These are phyloP conservation scores for Cyclotella kingstonii DNA, from an alignment of 108 stramenopile species.

Conservation along the genomic window DNA sequence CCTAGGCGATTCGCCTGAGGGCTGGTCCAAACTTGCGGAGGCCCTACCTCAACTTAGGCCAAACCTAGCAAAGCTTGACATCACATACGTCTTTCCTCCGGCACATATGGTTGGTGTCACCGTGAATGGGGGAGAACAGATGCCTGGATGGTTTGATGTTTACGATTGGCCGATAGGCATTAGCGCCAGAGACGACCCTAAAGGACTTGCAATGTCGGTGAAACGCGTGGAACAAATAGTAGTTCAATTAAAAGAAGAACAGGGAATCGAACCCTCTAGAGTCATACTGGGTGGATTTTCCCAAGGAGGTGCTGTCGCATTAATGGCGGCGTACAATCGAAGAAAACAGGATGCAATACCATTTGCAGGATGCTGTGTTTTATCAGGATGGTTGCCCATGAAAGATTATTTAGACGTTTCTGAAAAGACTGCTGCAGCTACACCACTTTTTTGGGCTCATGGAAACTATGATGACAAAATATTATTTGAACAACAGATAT, in stretches of 20 bases:
- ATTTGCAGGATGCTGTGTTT: slow-evolving; percentile 40
- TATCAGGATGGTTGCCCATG: slow-evolving; percentile 48
- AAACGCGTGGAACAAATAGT: slow-evolving; percentile 35
- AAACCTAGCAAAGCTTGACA: slow-evolving; percentile 22
- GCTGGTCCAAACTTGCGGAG: slow-evolving; percentile 38
- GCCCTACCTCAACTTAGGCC: slow-evolving; percentile 28
- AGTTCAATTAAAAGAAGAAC: slow-evolving; percentile 39
- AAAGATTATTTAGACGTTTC: slow-evolving; percentile 38
- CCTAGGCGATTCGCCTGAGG: slow-evolving; percentile 44
- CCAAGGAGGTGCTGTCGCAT: slow-evolving; percentile 49
- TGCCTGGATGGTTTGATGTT: slow-evolving; percentile 49
- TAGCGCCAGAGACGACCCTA: slow-evolving; percentile 39
- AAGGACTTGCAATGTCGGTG: slow-evolving; percentile 36
- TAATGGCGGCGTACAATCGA: slow-evolving; percentile 41
- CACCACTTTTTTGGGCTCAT: slow-evolving; percentile 50
- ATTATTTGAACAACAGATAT: slow-evolving; percentile 46
- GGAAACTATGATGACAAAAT: slow-evolving; percentile 48
- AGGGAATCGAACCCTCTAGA: slow-evolving; percentile 31
- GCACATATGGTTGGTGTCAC: slow-evolving; percentile 37
- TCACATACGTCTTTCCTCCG: slow-evolving; percentile 42
- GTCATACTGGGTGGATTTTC: slow-evolving; percentile 48
- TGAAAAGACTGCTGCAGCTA: slow-evolving; percentile 21
- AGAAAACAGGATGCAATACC: slow-evolving; percentile 32
- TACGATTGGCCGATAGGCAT: slow-evolving; percentile 51
- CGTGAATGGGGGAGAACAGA: slow-evolving; percentile 40